Conservation (phyloP, 331 rosid species). For the Phaseolus coccineus region DNA sequence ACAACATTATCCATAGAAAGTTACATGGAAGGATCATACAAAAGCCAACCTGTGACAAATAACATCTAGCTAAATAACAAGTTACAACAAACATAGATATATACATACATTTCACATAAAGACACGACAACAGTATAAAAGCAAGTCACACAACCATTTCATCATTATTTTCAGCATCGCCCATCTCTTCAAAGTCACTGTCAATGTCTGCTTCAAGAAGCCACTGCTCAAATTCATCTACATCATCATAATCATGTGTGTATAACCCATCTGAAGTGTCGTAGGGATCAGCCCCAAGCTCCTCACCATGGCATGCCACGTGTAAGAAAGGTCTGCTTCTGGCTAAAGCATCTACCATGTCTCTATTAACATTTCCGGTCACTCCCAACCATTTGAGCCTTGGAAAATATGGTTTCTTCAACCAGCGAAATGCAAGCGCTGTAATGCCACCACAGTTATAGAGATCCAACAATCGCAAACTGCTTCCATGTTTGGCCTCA, state of each 20-base stretch:
- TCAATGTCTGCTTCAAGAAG: conserved; percentile 70
- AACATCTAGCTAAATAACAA: conserved; percentile 20
- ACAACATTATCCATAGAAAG: conserved; percentile 13
- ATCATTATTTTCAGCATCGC: conserved; percentile 62
- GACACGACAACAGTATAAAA: background rate
- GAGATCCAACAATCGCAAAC: conserved; percentile 80
- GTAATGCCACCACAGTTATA: conserved; percentile 92
- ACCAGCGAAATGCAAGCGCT: conserved; percentile 76
- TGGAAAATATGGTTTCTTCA: conserved; percentile 94
- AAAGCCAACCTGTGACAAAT: background rate
- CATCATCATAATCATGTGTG: conserved; percentile 76
- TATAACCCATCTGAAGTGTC: conserved; percentile 60
- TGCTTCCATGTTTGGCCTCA: conserved; percentile 72
- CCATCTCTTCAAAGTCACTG: conserved; percentile 72
- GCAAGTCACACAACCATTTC: conserved; percentile 45
- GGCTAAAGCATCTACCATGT: conserved; percentile 86
- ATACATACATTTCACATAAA: background rate
- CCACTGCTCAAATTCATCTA: conserved; percentile 88
- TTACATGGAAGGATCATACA: conserved; percentile 10
- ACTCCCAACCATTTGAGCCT: conserved; percentile 95
- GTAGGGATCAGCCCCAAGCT: conserved; percentile 76
- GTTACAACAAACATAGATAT: conserved; percentile 32
- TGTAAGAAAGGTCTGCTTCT: conserved; percentile 83
- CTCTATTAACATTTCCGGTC: conserved; percentile 79
- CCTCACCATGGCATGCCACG: conserved; percentile 86